Conservation (phyloP, 805 yeast genomes). For the Myxozyma neotropica region DNA sequence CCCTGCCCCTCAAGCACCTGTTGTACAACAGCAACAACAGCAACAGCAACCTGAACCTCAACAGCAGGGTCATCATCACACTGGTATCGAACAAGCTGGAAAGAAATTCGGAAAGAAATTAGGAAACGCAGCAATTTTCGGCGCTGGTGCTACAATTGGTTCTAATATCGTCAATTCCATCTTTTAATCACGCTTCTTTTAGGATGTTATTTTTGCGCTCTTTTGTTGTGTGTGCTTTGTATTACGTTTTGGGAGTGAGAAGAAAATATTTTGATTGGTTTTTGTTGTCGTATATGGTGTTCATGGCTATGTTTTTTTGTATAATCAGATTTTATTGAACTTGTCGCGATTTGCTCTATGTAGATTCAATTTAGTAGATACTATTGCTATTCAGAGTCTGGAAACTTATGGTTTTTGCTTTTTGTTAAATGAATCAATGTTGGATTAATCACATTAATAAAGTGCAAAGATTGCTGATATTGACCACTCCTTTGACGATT, state of each 20-base stretch:
- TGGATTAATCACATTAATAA: no score
- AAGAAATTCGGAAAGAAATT: constrained; percentile 76
- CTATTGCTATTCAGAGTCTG: no score
- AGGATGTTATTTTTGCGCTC: neutral
- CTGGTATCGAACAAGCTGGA: constrained; percentile 39
- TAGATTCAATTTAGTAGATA: no score
- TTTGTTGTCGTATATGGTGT: neutral
- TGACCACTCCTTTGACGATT: no score
- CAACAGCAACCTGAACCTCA: constrained; percentile 35
- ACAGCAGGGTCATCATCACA: constrained; percentile 35
- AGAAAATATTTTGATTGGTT: neutral
- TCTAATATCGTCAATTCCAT: constrained; percentile 76
- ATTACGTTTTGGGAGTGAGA: no score
- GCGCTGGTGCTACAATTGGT: constrained; percentile 96
- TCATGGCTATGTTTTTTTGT: neutral
- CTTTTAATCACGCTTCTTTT: constrained; percentile 45
- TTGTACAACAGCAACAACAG: constrained; percentile 28
- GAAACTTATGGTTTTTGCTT: no score
- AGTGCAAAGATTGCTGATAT: no score
- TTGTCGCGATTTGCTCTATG: neutral
- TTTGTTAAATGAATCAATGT: no score
- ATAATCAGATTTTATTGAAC: neutral
- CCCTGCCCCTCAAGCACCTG: constrained; percentile 5
- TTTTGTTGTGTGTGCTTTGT: neutral
- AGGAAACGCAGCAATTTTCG: constrained; percentile 91